Conservation (phyloP, 257 asterid genomes). For the Solanum neorickii region DNA sequence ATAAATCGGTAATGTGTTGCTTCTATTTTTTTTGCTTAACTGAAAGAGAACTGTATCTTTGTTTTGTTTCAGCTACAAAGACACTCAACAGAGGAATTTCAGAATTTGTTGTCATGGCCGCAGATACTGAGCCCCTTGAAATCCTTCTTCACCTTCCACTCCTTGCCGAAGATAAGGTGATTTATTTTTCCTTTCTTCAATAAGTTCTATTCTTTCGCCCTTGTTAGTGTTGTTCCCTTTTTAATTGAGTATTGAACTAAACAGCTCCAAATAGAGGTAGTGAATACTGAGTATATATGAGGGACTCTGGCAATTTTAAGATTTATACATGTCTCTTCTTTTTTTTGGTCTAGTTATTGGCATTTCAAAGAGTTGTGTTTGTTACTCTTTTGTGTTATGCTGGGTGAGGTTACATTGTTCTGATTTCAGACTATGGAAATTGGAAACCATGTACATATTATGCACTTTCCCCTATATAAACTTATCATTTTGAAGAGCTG, state of each 20-base stretch:
- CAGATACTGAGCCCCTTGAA: slow-evolving; percentile 90
- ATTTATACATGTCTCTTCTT: neutral
- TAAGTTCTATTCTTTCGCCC: neutral
- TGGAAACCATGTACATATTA: neutral
- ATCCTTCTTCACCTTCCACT: slow-evolving; percentile 95
- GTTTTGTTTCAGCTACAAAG: slow-evolving; percentile 67
- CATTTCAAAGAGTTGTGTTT: neutral
- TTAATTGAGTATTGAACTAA: neutral
- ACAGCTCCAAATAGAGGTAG: neutral
- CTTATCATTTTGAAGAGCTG: neutral
- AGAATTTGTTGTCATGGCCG: slow-evolving; percentile 88
- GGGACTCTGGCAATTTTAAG: neutral
- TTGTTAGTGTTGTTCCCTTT: neutral
- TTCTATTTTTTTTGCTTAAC: neutral
- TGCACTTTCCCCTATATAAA: neutral
- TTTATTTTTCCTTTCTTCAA: neutral
- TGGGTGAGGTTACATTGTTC: neutral
- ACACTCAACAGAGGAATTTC: slow-evolving; percentile 89
- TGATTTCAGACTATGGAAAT: neutral
- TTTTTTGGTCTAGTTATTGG: neutral
- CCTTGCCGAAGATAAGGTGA: slow-evolving; percentile 90
- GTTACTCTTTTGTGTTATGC: neutral
- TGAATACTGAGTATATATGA: neutral
- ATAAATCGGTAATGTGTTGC: neutral
- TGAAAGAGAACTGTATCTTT: neutral